Conservation (phyloP, 1,284 basidiomycete genomes). For the Ceratobasidium sp. region DNA sequence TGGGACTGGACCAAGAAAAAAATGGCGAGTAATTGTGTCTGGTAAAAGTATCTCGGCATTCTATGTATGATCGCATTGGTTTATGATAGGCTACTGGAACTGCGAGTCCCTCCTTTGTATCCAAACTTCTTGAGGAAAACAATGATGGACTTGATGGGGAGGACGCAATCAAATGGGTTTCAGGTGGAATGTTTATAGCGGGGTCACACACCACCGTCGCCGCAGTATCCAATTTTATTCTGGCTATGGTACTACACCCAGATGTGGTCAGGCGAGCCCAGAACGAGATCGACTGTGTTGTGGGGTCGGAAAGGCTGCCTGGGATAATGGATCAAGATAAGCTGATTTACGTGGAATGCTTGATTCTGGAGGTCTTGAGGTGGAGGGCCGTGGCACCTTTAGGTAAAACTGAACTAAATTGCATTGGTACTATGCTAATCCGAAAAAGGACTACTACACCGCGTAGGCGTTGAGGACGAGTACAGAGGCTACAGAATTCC, state of each 20-base stretch:
- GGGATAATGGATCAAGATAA: slow-evolving; percentile 23
- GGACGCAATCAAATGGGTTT: slow-evolving; percentile 23
- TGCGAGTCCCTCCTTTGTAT: slow-evolving; percentile 3
- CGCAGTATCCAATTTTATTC: slow-evolving; percentile 26
- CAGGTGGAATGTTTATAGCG: neutral
- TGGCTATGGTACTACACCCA: slow-evolving; percentile 38
- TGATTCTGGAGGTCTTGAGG: slow-evolving; percentile 36
- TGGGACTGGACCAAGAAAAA: slow-evolving; percentile 1
- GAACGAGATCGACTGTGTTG: slow-evolving; percentile 40
- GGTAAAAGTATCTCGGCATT: neutral
- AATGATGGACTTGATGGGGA: neutral
- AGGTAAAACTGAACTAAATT: neutral
- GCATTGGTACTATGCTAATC: neutral
- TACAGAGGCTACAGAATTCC: slow-evolving; percentile 28
- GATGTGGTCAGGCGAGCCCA: slow-evolving; percentile 27
- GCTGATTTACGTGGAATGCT: slow-evolving; percentile 37
- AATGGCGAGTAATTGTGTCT: neutral
- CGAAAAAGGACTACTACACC: slow-evolving; percentile 1
- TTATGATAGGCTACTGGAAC: neutral
- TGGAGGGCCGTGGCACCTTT: slow-evolving; percentile 18
- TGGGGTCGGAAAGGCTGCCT: slow-evolving; percentile 38
- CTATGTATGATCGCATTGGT: neutral
- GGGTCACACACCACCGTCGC: slow-evolving; percentile 5
- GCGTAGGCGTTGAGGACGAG: slow-evolving; percentile 1
- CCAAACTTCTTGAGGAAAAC: slow-evolving; percentile 5